Percentiles rank a stretch among this genome's conserved stretches.
Evolutionary conservation across 2,329 filamentous ascomycete species (phyloP).

Genomic region (Diplodia scrobiculata): DNA sequence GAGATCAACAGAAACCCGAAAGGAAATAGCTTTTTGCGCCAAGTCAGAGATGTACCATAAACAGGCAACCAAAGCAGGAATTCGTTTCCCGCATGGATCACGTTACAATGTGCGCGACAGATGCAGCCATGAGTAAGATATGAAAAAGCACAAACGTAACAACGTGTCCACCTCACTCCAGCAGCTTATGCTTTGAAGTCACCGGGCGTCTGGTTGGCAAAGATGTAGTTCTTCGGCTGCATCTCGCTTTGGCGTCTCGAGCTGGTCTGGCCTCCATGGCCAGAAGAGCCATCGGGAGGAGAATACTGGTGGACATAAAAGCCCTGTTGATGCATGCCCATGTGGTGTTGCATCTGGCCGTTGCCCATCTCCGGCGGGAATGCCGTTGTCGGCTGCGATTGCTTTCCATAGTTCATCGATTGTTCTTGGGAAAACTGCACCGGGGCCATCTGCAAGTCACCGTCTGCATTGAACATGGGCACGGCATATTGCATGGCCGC

Average conservation of each 20-base stretch:
- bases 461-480: conserved; percentile 32
- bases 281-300: conserved; percentile 39
- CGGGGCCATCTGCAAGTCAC: conserved; percentile 31
- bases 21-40: conserved; percentile 20
- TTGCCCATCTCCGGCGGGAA: conserved; percentile 5
- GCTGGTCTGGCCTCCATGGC: conserved; percentile 28
- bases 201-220: conserved; percentile 51
- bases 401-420: conserved; percentile 19
- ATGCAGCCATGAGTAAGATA: conserved; percentile 19
- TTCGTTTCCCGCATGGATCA: conserved; percentile 20
- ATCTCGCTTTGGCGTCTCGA: conserved; percentile 36
- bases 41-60: conserved; percentile 20
- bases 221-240: conserved; percentile 52
- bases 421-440: conserved; percentile 30
- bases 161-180: conserved; percentile 1
- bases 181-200: conserved; percentile 43
- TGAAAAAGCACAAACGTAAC: conserved; percentile 13
- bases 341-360: conserved; percentile 17
- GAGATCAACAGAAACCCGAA: conserved; percentile 26
- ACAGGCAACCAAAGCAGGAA: conserved; percentile 18
- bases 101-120: conserved; percentile 6
- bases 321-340: conserved; percentile 40
- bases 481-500: conserved; percentile 30
- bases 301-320: conserved; percentile 54
- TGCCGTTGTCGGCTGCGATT: conserved; percentile 4